Evolutionary conservation across 192 early-diverging fungal genomes (phyloP).

Genomic region (Geranomyces variabilis): DNA sequence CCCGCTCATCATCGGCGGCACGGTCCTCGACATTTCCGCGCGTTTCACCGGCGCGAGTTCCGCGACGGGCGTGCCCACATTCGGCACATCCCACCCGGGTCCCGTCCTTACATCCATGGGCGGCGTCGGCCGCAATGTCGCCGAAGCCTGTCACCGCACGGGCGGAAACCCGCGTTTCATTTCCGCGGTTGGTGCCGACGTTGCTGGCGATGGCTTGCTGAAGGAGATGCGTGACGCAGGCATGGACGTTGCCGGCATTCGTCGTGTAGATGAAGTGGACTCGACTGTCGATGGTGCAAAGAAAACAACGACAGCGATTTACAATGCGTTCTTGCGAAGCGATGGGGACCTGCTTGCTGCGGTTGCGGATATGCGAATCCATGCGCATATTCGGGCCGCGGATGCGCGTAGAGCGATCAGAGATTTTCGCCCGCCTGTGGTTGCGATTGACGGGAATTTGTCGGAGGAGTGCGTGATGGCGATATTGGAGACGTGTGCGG

Average conservation of each 20-base stretch:
- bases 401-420: conserved; percentile 37
- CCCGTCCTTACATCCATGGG: conserved; percentile 63
- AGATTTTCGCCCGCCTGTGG: conserved; percentile 46
- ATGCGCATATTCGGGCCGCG: conserved; percentile 50
- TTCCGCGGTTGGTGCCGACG: conserved; percentile 74
- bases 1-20: conserved; percentile 83
- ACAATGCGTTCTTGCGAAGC: conserved; percentile 75
- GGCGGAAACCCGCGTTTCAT: conserved; percentile 68
- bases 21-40: conserved; percentile 81
- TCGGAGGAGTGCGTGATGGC: conserved; percentile 45
- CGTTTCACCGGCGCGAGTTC: conserved; percentile 33
- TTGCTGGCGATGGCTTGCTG: conserved; percentile 59
- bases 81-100: conserved; percentile 77
- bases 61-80: conserved; percentile 23
- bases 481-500: conserved; percentile 42
- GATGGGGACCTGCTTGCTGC: conserved; percentile 77
- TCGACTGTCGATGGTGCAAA: background rate
- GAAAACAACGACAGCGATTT: conserved; percentile 66
- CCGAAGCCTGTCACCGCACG: conserved; percentile 72
- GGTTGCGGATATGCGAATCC: conserved; percentile 93
- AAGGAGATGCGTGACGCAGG: conserved; percentile 56
- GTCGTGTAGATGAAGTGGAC: background rate
- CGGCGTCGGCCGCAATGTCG: conserved; percentile 93
- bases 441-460: conserved; percentile 81
- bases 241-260: conserved; percentile 53